Base-by-base conservation (phyloP, 169 alveolate species). In the Plasmodium billcollinsi region DNA sequence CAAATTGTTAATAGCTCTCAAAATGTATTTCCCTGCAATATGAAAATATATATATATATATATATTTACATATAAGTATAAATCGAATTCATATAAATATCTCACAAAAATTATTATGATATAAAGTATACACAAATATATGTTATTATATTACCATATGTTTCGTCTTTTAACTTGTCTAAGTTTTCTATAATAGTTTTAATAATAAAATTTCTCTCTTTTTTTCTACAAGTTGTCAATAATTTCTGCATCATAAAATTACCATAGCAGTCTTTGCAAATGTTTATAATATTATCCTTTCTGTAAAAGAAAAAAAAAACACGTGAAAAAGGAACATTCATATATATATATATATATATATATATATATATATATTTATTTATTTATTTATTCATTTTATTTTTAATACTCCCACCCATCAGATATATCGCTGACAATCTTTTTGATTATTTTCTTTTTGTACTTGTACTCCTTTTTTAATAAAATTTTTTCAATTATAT, bases 221-320 rank as follows among this genome's bases (percentile, higher is more conserved):
- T 80, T 39, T 29, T 59, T 49, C 73, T 66, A 20, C 90, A 69
- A 15, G 83, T 66, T 45, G 90, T 78, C 56, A 78, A 15, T 12
- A 78, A 71, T 18, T 83, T 83, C 67, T 83, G 91, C 85, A 83
- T 71, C 83, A 83, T 83, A 29, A 83, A 83, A 45, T 83, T 83
- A 8, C 91, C 91, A 65, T 83, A 83, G 33, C 91, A 71, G 58
- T 83, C 91, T 70, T 83, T 83, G 63, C 91, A 83, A 70, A 83
- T 83, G 26, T 26, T 66, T 67, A 78, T 78, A 45, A 78, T 78
- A 73, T 54, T 78, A 5, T 78, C 89, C 21, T 78, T 78, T 58
- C 89, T 78, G 70, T 12, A 39, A 59, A 65, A 7, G 3, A 7
- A 14, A 29, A 39, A 66, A 29, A n/a, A 39, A 66, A 66, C 43